Conservation (phyloP, 2,329 filamentous ascomycete species). For the Calycina herbarum region DNA sequence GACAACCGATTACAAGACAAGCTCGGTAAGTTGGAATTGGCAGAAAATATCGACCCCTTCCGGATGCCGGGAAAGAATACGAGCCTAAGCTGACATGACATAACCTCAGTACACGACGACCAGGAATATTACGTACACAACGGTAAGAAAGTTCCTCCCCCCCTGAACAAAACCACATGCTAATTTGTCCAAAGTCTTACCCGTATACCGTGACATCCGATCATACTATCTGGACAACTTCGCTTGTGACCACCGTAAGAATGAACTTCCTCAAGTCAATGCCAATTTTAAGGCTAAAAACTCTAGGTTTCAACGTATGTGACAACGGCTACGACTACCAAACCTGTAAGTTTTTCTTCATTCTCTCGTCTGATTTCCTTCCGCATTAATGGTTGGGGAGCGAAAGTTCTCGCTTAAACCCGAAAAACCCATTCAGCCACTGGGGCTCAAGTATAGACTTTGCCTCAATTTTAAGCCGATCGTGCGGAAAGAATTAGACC, state of each 20-base stretch:
- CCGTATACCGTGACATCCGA: not conserved
- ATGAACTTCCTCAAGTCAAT: not conserved
- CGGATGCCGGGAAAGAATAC: not conserved
- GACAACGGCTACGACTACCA: not conserved
- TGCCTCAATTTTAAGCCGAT: not conserved
- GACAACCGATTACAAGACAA: slow-evolving; percentile 1
- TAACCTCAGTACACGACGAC: not conserved
- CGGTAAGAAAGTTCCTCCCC: not conserved
- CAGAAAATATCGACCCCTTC: not conserved
- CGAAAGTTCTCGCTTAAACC: not conserved
- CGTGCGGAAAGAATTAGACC: too few relatives aligned
- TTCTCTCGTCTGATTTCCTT: not conserved
- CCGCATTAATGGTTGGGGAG: not conserved
- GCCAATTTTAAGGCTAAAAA: not conserved
- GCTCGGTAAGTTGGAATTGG: not conserved
- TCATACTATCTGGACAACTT: not conserved
- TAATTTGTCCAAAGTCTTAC: not conserved
- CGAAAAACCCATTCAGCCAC: not conserved
- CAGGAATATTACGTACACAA: not conserved
- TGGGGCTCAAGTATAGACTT: not conserved
- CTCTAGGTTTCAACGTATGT: not conserved
- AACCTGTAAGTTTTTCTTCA: not conserved
- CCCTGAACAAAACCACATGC: not conserved
- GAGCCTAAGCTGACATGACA: slow-evolving; percentile 1
- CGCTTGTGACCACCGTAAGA: not conserved